Conservation (phyloP, 2,329 filamentous ascomycete species). For the Talaromyces piceae region DNA sequence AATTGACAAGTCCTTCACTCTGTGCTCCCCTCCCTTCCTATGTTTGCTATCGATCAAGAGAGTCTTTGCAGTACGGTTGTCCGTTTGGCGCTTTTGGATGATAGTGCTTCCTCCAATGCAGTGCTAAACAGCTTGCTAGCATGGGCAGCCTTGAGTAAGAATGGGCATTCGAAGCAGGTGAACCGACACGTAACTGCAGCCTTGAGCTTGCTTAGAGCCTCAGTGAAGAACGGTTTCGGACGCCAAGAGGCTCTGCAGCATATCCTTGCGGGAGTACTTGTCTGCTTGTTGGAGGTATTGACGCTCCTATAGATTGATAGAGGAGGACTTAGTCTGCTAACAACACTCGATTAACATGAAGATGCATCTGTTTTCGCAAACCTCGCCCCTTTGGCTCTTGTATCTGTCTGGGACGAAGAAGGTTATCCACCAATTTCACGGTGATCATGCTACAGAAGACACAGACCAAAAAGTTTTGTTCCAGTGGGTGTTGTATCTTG, state of each 20-base stretch:
- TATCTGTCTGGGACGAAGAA: slow-evolving; percentile 3
- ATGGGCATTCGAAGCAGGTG: not conserved
- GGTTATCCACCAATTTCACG: not conserved
- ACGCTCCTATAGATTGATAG: too few relatives aligned
- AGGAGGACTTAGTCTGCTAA: too few relatives aligned
- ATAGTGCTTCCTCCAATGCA: not conserved
- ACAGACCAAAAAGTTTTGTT: not conserved
- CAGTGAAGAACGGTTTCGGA: not conserved
- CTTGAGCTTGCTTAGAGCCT: slow-evolving; percentile 1
- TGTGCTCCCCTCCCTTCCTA: slow-evolving; percentile 1
- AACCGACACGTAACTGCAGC: not conserved
- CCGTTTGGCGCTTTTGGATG: slow-evolving; percentile 1
- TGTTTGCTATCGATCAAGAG: not conserved
- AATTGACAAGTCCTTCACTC: not conserved
- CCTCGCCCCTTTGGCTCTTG: not conserved
- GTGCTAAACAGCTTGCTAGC: slow-evolving; percentile 5
- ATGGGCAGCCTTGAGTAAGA: not conserved
- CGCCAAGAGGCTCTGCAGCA: slow-evolving; percentile 2
- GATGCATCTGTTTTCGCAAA: not conserved
- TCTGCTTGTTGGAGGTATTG: slow-evolving; percentile 6
- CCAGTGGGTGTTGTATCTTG: slow-evolving; percentile 4
- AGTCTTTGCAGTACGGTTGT: not conserved
- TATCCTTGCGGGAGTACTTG: slow-evolving; percentile 4
- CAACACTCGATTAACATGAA: too few relatives aligned
- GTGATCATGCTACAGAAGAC: not conserved